phyloP scores from a whole-genome alignment of 768 basidiomycete genomes.

The Calocybe indica region DNA sequence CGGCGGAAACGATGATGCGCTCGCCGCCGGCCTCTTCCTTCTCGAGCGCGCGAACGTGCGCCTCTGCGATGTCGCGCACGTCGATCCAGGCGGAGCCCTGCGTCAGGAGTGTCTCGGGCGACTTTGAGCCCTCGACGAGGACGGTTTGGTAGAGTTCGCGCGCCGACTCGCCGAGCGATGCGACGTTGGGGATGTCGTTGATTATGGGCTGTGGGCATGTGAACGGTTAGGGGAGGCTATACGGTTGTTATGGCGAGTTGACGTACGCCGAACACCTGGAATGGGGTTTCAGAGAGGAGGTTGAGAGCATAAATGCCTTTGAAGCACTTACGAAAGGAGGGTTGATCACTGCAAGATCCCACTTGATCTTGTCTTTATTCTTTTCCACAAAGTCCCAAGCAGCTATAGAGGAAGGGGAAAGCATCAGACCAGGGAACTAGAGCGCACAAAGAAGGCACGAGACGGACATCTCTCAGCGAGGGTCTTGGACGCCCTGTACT shows the following conservation, averaged over 20 bases:
- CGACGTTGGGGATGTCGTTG: slow-evolving; percentile 22
- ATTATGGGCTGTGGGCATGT: slow-evolving; percentile 26
- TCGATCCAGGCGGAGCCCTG: slow-evolving; percentile 28
- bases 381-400: slow-evolving; percentile 35
- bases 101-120: slow-evolving; percentile 14
- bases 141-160: slow-evolving; percentile 26
- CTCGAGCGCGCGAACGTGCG: slow-evolving; percentile 43
- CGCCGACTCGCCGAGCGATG: slow-evolving; percentile 30
- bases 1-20: slow-evolving; percentile 39
- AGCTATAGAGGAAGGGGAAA: slow-evolving; percentile 18
- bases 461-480: slow-evolving; percentile 48
- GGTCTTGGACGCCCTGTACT: slow-evolving; percentile 32
- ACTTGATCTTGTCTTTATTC: slow-evolving; percentile 33
- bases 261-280: slow-evolving; percentile 25
- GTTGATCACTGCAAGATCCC: slow-evolving; percentile 47
- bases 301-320: background rate
- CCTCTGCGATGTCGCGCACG: slow-evolving; percentile 44
- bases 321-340: slow-evolving; percentile 39
- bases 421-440: background rate
- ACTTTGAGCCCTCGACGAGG: slow-evolving; percentile 11
- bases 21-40: slow-evolving; percentile 43
- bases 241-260: too few relatives aligned
- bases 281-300: background rate
- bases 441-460: background rate
- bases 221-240: background rate